Base-by-base conservation (phyloP, 2,329 filamentous ascomycete genomes). In the Podosphaera fusca region DNA sequence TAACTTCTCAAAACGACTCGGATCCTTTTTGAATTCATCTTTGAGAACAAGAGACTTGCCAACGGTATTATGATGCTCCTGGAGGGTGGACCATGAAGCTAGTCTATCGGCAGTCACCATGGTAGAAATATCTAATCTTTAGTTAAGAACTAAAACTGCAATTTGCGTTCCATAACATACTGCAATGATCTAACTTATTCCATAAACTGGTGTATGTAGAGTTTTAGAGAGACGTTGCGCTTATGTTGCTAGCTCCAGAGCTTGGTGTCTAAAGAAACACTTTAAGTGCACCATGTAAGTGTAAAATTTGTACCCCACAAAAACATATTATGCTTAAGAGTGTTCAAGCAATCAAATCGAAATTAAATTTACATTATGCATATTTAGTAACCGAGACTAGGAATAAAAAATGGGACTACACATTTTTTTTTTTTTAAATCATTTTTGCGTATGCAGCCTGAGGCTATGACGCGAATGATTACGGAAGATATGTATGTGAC, bases 41-140 rank as follows among this genome's bases (percentile, higher is more conserved):
- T 94, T 95, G 63, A 96, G 79, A 61, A 94, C 83, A 68, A 96
- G 92, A 68, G 83, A 81, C 74, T 89, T 89, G 67, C 87, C 89
- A 53, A 92, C 79, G 61, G 77, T 78, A 71, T 86, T 82, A 73
- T 94, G 88, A 73, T 96, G 89, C 67, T 86, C 78, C 74, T 94
- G 86, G 68, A 98, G 87, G 69, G 85, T 80, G 70, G 84, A 79
- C 90, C 92, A 98, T 68, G 87, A 82, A 65, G 81, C 76, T 64
- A 95, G 83, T 61, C 87, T 84, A 69, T 82, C 88, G 64, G 90
- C 84, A 75, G 94, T 88, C 64, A 86, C 78, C 80, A 94, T 82
- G 10, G 9, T 53, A 2, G 21, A 36, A 14, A n/a, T 34, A 5
- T 53, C 31, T 53, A 35, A 12, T 12, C 3, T 12, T 14, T 42